phyloP scores from a whole-genome alignment of 352 stramenopile genomes.

The Detonula confervacea region DNA sequence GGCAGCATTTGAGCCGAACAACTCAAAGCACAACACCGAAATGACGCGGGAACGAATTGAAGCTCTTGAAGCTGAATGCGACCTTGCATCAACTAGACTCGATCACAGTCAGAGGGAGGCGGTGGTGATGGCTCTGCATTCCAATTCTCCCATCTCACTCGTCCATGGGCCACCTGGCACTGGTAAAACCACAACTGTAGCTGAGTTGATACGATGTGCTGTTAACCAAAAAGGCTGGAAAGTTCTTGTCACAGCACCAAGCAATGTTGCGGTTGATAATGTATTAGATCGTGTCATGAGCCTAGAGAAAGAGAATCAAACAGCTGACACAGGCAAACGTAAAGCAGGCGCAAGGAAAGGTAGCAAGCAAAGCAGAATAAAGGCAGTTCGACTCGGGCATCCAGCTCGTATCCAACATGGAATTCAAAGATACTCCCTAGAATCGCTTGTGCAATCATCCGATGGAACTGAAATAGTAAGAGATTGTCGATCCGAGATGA shows the following conservation, averaged over 20 bases:
- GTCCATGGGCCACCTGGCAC: slow-evolving; percentile 84
- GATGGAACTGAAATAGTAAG: slow-evolving; percentile 96
- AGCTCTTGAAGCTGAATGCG: slow-evolving; percentile 39
- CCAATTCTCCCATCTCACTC: slow-evolving; percentile 59
- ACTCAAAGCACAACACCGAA: slow-evolving; percentile 33
- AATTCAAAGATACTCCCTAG: slow-evolving; percentile 93
- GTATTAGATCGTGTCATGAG: slow-evolving; percentile 92
- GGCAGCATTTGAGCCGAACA: slow-evolving; percentile 58
- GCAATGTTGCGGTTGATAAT: slow-evolving; percentile 99
- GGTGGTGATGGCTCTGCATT: slow-evolving; percentile 72
- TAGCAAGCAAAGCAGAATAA: slow-evolving; percentile 35
- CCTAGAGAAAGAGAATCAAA: slow-evolving; percentile 41
- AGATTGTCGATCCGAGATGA: slow-evolving; percentile 93
- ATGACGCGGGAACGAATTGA: slow-evolving; percentile 29
- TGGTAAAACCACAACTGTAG: slow-evolving; percentile 95
- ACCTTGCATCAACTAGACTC: slow-evolving; percentile 52
- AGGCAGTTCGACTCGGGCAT: slow-evolving; percentile 91
- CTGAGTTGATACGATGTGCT: slow-evolving; percentile 95
- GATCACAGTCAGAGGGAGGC: slow-evolving; percentile 79
- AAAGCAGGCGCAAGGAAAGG: slow-evolving; percentile 43
- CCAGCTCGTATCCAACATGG: slow-evolving; percentile 91
- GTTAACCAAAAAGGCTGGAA: slow-evolving; percentile 88
- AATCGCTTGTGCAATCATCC: slow-evolving; percentile 90
- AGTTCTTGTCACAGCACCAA: slow-evolving; percentile 96
- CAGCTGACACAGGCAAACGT: slow-evolving; percentile 20